Evolutionary conservation across 108 stramenopile genomes (phyloP).

Genomic region (Phaeodactylum tricornutum): DNA sequence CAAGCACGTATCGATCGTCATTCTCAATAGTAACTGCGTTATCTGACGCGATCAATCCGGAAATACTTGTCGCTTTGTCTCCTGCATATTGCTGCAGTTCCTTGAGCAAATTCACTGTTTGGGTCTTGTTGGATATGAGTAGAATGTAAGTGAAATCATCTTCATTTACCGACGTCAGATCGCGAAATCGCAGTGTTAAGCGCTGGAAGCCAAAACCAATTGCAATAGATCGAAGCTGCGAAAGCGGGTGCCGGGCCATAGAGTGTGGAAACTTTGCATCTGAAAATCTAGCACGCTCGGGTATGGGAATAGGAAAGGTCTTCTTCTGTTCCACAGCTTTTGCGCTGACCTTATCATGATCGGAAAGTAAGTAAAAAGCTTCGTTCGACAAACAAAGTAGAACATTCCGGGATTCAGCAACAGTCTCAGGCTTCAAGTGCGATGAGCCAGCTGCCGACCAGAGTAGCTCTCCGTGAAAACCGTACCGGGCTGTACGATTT

Average conservation of each 20-base stretch:
- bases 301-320: constrained; percentile 54
- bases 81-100: constrained; percentile 46
- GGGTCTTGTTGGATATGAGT: constrained; percentile 56
- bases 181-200: constrained; percentile 53
- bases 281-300: constrained; percentile 34
- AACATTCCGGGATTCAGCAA: constrained; percentile 54
- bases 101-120: constrained; percentile 51
- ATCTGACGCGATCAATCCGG: constrained; percentile 1
- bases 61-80: constrained; percentile 11
- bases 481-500: constrained; percentile 28
- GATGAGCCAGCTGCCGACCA: constrained; percentile 8
- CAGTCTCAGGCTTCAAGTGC: constrained; percentile 17
- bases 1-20: constrained; percentile 65
- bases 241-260: constrained; percentile 49
- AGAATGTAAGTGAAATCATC: constrained; percentile 63
- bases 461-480: constrained; percentile 69
- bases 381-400: constrained; percentile 47
- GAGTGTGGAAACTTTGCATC: constrained; percentile 76
- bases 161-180: constrained; percentile 11
- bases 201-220: constrained; percentile 86
- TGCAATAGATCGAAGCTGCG: constrained; percentile 41
- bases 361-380: constrained; percentile 58
- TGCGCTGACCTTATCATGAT: constrained; percentile 33
- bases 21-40: constrained; percentile 55
- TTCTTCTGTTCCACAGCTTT: constrained; percentile 23